These are phyloP conservation scores for Hymenoscyphus occultus DNA, from an alignment of 2,329 filamentous ascomycete genomes.

Conservation along the genomic window DNA sequence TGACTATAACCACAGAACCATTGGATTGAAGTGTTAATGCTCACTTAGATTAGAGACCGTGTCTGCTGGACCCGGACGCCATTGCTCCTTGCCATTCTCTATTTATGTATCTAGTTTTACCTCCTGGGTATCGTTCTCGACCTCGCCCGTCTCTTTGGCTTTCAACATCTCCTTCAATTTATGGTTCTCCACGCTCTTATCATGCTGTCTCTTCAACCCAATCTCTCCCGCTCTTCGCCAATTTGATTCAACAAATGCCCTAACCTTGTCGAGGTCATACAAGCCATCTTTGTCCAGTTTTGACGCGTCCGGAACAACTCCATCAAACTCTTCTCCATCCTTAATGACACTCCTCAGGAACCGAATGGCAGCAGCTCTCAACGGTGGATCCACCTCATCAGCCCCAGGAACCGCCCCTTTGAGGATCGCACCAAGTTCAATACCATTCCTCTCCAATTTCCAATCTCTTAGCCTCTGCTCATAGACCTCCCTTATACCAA, in stretches of 20 bases:
- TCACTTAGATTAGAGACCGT: not conserved
- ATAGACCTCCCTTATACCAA: slow-evolving; percentile 48
- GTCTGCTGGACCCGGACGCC: not conserved
- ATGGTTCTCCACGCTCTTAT: slow-evolving; percentile 20
- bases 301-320: slow-evolving; percentile 30
- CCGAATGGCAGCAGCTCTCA: slow-evolving; percentile 35
- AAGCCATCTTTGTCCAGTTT: slow-evolving; percentile 41
- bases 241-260: slow-evolving; percentile 42
- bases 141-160: not conserved
- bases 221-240: slow-evolving; percentile 40
- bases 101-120: not conserved
- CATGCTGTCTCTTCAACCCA: slow-evolving; percentile 34
- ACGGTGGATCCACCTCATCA: slow-evolving; percentile 21
- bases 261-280: slow-evolving; percentile 44
- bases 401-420: slow-evolving; percentile 35
- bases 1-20: slow-evolving; percentile 69
- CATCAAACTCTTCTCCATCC: slow-evolving; percentile 42
- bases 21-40: slow-evolving; percentile 29
- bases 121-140: not conserved
- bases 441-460: slow-evolving; percentile 40
- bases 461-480: slow-evolving; percentile 42
- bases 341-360: slow-evolving; percentile 52
- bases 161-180: slow-evolving; percentile 21
- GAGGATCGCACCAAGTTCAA: slow-evolving; percentile 47
- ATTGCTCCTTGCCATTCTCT: not conserved